Conservation (phyloP, 1,139 yeast species). For the Petasospora fabianii region DNA sequence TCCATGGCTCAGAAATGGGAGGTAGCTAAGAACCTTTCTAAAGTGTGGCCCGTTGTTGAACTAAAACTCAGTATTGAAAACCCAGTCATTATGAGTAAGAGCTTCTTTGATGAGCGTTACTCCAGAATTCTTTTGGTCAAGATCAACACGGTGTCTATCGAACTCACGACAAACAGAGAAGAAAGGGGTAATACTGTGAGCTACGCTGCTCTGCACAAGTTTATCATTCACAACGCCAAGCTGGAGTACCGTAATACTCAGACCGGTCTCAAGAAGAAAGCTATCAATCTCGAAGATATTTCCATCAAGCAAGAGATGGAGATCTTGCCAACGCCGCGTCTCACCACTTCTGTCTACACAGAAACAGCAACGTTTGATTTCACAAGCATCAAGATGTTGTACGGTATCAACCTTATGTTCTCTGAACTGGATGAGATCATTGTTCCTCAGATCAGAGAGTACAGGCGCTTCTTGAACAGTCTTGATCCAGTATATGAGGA, state of each 20-base stretch:
- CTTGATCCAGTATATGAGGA: not conserved
- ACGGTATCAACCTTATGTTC: constrained; percentile 29
- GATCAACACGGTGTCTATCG: constrained; percentile 17
- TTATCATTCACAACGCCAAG: constrained; percentile 17
- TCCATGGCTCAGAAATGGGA: constrained; percentile 8
- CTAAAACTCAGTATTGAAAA: constrained; percentile 25
- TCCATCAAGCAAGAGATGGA: constrained; percentile 21
- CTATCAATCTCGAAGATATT: constrained; percentile 26
- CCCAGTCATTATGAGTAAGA: constrained; percentile 23
- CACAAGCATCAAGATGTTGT: constrained; percentile 31
- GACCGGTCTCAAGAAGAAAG: constrained; percentile 14
- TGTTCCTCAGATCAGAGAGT: constrained; percentile 17
- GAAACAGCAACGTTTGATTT: constrained; percentile 27
- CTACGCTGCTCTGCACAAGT: constrained; percentile 17
- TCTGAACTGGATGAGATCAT: constrained; percentile 19
- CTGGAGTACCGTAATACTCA: constrained; percentile 20
- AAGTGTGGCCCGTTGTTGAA: constrained; percentile 22
- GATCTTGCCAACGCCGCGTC: constrained; percentile 25
- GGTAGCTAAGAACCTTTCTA: constrained; percentile 12
- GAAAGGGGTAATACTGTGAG: constrained; percentile 12
- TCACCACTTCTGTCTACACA: constrained; percentile 18
- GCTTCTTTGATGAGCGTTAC: constrained; percentile 16
- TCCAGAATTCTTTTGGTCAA: constrained; percentile 21
- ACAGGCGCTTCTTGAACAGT: constrained; percentile 8
- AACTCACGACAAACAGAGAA: constrained; percentile 15